Base-by-base conservation (phyloP, 345 rosid species). In the Eucalyptus brandiana region DNA sequence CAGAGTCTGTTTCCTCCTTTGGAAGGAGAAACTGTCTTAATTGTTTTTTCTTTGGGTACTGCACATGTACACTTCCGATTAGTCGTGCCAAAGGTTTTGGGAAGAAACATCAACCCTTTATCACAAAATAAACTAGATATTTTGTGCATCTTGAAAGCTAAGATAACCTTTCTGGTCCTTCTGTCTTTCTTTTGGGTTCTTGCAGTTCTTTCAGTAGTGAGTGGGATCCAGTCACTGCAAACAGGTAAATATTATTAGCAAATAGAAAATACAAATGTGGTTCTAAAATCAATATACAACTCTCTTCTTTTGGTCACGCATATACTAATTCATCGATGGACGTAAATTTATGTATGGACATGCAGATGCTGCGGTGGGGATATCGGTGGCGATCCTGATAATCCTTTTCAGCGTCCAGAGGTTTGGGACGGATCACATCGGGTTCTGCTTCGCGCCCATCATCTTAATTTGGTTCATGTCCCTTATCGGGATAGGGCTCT, bases 381-480 rank as follows among this genome's bases (percentile, higher is more conserved):
- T 95, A 49, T 93, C 98, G 6, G 91, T 94, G 18, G 97, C 92
- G 62, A 95, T 96, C 89, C 90, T 97, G 88, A 60, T 96, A 10
- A 1, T 91, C 1, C 91, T 97, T 13, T 97, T 97, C 89, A 48
- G 85, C 47, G 90, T 87, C 67, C 98, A 97, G 88, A 90, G 95
- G 67, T 90, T 94, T 47, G 99, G 99, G 8, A 96, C 98, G 0
- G 98, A 97, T 80, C 96, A 92, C 91, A 97, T 96, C 2, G 98
- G 99, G 17, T 90, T 87, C 86, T 49, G 93, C 2, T 97, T 97
- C 65, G 97, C 98, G 2, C 98, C 98, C 8, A 90, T 97, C 34
- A 88, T 95, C 60, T 72, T 90, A 80, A 0, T 94, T 9, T n/a
- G n/a, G n/a, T n/a, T n/a, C n/a, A n/a, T n/a, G n/a, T n/a, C n/a